Conservation (phyloP, 768 basidiomycete species). For the Agaricus blazei region DNA sequence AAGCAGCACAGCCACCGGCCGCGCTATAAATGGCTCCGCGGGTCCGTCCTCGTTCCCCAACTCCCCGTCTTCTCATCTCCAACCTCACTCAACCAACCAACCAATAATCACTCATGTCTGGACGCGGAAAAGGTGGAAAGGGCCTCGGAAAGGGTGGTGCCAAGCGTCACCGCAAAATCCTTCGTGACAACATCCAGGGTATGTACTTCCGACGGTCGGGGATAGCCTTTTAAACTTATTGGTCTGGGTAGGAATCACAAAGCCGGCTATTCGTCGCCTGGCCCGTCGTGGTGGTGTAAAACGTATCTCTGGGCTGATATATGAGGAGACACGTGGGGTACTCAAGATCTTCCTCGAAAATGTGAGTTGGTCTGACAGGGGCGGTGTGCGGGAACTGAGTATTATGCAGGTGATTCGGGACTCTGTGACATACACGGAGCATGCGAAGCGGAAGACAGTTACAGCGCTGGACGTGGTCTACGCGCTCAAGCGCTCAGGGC, state of each 20-base stretch:
- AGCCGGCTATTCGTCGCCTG: constrained; percentile 93
- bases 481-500: constrained; percentile 78
- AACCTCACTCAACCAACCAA: constrained; percentile 24
- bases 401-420: constrained; percentile 79
- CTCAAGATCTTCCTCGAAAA: constrained; percentile 93
- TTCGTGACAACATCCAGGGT: constrained; percentile 50
- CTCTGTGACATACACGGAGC: constrained; percentile 97
- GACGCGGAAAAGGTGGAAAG: constrained; percentile 96
- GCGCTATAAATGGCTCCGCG: constrained; percentile 29
- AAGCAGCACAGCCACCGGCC: constrained; percentile 45
- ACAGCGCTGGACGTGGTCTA: constrained; percentile 94
- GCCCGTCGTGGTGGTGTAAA: constrained; percentile 98
- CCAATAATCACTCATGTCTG: constrained; percentile 59
- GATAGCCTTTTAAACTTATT: constrained; percentile 20
- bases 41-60: constrained; percentile 18
- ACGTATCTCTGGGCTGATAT: constrained; percentile 91
- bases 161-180: constrained; percentile 94
- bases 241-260: constrained; percentile 66
- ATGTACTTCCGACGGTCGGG: constrained; percentile 5
- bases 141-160: constrained; percentile 97
- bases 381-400: background rate
- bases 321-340: constrained; percentile 94
- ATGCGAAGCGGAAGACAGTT: constrained; percentile 93
- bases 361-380: constrained; percentile 34
- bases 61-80: constrained; percentile 14